Percentiles rank a stretch among this genome's conserved stretches.
These are phyloP conservation scores for Solanum pennellii DNA, from an alignment of 257 asterid genomes.

Conservation along the genomic window DNA sequence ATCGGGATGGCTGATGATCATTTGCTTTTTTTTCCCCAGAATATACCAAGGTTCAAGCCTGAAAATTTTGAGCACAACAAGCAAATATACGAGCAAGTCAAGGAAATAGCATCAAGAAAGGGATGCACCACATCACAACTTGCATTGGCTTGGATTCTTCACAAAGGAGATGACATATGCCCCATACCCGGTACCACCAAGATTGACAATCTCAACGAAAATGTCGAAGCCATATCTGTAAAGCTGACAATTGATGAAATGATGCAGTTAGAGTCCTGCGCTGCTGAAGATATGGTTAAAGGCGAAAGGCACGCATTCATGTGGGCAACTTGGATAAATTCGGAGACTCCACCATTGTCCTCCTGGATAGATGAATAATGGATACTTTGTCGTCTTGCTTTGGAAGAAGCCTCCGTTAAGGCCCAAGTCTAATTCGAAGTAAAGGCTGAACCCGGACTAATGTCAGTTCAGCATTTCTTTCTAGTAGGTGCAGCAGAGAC, in stretches of 20 bases:
- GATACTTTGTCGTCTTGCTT: neutral
- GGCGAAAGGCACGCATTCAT: slow-evolving; percentile 14
- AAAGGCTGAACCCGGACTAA: neutral
- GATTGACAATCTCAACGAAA: slow-evolving; percentile 12
- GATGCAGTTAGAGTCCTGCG: slow-evolving; percentile 14
- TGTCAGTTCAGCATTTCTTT: neutral
- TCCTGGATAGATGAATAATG: slow-evolving; percentile 12
- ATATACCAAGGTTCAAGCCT: slow-evolving; percentile 12
- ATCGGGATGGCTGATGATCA: neutral
- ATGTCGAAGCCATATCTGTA: slow-evolving; percentile 15
- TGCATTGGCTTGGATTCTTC: slow-evolving; percentile 33
- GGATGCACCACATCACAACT: slow-evolving; percentile 23
- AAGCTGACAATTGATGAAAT: slow-evolving; percentile 11
- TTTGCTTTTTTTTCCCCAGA: neutral
- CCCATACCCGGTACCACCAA: slow-evolving; percentile 34
- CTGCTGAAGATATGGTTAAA: slow-evolving; percentile 8
- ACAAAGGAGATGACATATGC: slow-evolving; percentile 19
- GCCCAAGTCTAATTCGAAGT: neutral
- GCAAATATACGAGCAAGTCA: slow-evolving; percentile 5
- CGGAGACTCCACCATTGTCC: slow-evolving; percentile 20
- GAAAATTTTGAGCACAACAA: slow-evolving; percentile 20
- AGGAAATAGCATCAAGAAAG: slow-evolving; percentile 11
- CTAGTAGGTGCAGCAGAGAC: neutral
- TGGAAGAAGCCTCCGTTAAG: neutral
- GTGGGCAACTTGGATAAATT: slow-evolving; percentile 11